Evolutionary conservation across 768 basidiomycete species (phyloP), one percentile per base, ranked within the genome.

Genomic region (Paxillus rubicundulus): DNA sequence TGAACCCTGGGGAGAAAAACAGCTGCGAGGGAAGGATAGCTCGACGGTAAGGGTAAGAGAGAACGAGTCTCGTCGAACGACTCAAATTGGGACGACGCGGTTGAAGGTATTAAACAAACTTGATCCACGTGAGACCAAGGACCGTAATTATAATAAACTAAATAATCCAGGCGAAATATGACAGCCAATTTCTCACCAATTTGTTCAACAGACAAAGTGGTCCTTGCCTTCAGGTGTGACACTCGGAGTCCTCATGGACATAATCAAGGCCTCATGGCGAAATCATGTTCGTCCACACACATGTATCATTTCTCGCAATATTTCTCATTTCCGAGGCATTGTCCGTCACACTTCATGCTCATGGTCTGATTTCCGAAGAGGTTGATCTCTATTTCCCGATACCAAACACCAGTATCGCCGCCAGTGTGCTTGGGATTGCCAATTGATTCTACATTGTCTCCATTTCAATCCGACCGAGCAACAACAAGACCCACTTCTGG

Each of bases 401-500:
- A 45, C n/a, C 47, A 40, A 18, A 40, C 42, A 27, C 16, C 17
- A 16, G 24, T 42, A 38, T 38, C 37, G 37, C 37, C 37, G 6
- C 16, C 9, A 18, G n/a, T 8, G 36, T 14, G 36, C 36, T 17
- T 38, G 3, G 18, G n/a, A 7, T 18, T 30, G 21, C 8, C 12
- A 43, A 24, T 43, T n/a, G 42, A 43, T 20, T 43, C 12, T 14
- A 36, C 34, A 37, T 30, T 53, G 47, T 32, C 42, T 6, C 39
- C 44, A 39, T 24, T 17, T 55, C 52, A 65, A 52, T 64, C 65
- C 53, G 39, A 52, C 65, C 75, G 74, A 18, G 70, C 70, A 4
- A 54, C 60, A 45, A 76, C 55, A 37, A 67, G 55, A n/a, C 65
- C 68, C 52, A 70, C 62, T 50, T 75, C 70, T 18, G 71, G 64